phyloP scores from a whole-genome alignment of 305 asterid species.

The Fraxinus angustifolia region DNA sequence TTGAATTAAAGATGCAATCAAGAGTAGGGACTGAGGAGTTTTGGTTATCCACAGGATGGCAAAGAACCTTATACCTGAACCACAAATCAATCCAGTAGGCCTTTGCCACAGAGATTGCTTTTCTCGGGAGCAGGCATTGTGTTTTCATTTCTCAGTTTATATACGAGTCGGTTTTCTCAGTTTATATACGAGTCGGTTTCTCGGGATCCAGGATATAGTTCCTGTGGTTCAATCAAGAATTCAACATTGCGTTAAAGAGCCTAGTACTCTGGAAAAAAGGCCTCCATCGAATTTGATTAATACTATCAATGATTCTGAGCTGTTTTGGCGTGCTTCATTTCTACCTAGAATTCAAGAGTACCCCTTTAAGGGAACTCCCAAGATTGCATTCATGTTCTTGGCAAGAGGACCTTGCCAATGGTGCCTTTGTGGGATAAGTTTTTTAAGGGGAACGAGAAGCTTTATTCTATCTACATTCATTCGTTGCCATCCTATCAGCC shows the following conservation, averaged over 20 bases:
- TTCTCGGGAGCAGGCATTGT: conserved; percentile 58
- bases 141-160: conserved; percentile 64
- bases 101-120: conserved; percentile 66
- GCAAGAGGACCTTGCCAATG: conserved; percentile 86
- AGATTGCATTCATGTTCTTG: conserved; percentile 91
- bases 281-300: conserved; percentile 67
- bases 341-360: conserved; percentile 56
- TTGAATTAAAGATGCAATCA: not conserved
- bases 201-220: conserved; percentile 39
- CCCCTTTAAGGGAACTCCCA: conserved; percentile 74
- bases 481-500: conserved; percentile 72
- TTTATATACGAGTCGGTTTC: conserved; percentile 60
- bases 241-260: conserved; percentile 39
- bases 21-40: conserved; percentile 9
- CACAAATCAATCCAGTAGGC: conserved; percentile 46
- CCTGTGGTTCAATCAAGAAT: conserved; percentile 39
- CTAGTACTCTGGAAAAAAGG: conserved; percentile 31
- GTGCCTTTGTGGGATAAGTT: conserved; percentile 90
- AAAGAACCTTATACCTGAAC: conserved; percentile 43
- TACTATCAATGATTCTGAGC: conserved; percentile 67
- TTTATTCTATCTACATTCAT: conserved; percentile 66
- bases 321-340: conserved; percentile 78
- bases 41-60: conserved; percentile 44
- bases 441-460: conserved; percentile 62
- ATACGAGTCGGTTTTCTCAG: too few species aligned